Evolutionary conservation across 2,329 filamentous ascomycete genomes (phyloP), one percentile per base, ranked within the genome.

Genomic region (Aspergillus aculeatinus): DNA sequence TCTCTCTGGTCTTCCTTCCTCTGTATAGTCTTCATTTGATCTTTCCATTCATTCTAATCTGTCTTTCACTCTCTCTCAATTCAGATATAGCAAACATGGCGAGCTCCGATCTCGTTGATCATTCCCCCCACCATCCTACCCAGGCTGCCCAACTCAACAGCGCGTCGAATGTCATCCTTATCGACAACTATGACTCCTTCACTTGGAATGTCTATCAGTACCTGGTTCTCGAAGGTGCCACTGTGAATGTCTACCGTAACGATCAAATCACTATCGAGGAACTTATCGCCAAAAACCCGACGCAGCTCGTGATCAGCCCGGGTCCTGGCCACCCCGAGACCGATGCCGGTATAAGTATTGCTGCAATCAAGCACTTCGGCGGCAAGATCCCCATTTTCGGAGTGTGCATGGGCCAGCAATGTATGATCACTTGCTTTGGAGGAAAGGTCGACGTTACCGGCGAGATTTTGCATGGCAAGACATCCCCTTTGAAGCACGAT

Each of bases 121-220:
- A 97, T 77, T 97, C 94, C 61, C 92, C 93, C 70, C 75, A 72
- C 70, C 88, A 96, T 76, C 90, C 91, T 61, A 85, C 89, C 64
- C 88, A 89, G 55, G 88, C 88, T 31, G 81, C 87, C 55, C 87
- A 88, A 39, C 82, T 97, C 56, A 76, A 89, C 25, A 92, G 88
- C 54, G 95, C 95, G 27, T 90, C 89, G 59, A 98, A 98, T 77
- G 84, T 99, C 60, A 85, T 99, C 64, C 84, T 99, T 65, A 97
- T 99, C 71, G 95, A 99, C 82, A 99, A 99, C 79, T 99, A 98
- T 78, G 95, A 99, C 78, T 98, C 95, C 3, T 99, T 99, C 77
- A 97, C 94, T 60, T 99, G 93, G 92, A 99, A 99, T 73, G 92
- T 99, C 60, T 99, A 98, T 77, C 96, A 99, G 77, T 99, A 99